Conservation (phyloP, 2,329 filamentous ascomycete genomes). For the Cytospora piceae region DNA sequence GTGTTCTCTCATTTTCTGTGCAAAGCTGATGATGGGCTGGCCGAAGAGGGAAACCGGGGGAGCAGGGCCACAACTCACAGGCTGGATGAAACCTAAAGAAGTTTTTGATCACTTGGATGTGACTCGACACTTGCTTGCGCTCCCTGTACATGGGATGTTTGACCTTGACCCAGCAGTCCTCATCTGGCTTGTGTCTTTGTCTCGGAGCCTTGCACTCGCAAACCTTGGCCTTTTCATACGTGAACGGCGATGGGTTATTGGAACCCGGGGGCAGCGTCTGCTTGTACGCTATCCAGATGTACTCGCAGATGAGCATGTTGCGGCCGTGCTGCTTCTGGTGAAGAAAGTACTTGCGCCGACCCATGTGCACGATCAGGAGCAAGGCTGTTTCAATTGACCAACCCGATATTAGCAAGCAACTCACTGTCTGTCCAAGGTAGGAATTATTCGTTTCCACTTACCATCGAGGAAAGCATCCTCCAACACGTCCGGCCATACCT, state of each 20-base stretch:
- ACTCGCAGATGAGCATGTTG: slow-evolving; percentile 72
- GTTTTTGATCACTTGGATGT: slow-evolving; percentile 72
- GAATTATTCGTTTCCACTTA: slow-evolving; percentile 42
- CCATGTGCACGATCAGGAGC: slow-evolving; percentile 67
- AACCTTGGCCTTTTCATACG: slow-evolving; percentile 44
- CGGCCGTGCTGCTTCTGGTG: slow-evolving; percentile 66
- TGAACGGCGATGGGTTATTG: slow-evolving; percentile 42
- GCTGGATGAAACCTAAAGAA: slow-evolving; percentile 66
- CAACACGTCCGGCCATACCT: slow-evolving; percentile 64
- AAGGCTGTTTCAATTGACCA: slow-evolving; percentile 53
- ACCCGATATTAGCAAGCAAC: background rate
- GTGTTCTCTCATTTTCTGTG: background rate
- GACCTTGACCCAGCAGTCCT: slow-evolving; percentile 38
- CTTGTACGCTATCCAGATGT: slow-evolving; percentile 62
- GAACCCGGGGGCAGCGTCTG: slow-evolving; percentile 49
- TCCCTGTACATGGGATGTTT: slow-evolving; percentile 35
- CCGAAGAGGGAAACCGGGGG: background rate
- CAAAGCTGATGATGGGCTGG: background rate
- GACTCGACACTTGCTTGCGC: slow-evolving; percentile 70
- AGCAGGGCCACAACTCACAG: slow-evolving; percentile 53
- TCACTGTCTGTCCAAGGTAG: background rate
- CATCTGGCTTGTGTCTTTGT: slow-evolving; percentile 36
- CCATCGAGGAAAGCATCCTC: slow-evolving; percentile 71
- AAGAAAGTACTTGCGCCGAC: slow-evolving; percentile 68
- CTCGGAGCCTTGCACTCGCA: slow-evolving; percentile 36